phyloP scores from a whole-genome alignment of 179 eudicot species.

The Spinacia oleracea region DNA sequence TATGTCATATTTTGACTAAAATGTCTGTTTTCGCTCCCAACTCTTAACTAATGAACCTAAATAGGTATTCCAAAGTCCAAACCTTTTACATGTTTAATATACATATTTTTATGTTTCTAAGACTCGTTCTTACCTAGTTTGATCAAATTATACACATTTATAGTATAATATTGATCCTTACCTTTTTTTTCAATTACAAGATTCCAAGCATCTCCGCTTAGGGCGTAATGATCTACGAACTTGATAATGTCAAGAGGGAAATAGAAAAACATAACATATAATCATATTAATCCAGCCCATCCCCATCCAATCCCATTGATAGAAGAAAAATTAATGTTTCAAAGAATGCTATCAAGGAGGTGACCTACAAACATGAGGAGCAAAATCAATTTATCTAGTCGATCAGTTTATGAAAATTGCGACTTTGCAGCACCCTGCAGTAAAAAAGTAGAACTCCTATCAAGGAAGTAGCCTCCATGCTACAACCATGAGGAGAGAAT shows the following conservation, averaged over 20 bases:
- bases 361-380: constrained; percentile 44
- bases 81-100: too few species aligned
- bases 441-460: too few species aligned
- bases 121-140: too few species aligned
- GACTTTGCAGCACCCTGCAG: too few species aligned
- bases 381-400: neutral
- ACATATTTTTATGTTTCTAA: too few species aligned
- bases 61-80: too few species aligned
- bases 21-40: too few species aligned
- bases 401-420: too few species aligned
- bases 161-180: constrained; percentile 19
- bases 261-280: constrained; percentile 66
- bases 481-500: too few species aligned
- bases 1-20: too few species aligned
- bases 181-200: constrained; percentile 61
- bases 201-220: constrained; percentile 73
- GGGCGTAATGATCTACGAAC: constrained; percentile 55
- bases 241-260: constrained; percentile 68
- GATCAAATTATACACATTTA: too few species aligned
- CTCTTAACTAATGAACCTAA: too few species aligned
- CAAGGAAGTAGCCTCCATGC: neutral
- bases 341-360: constrained; percentile 75
- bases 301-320: constrained; percentile 84
- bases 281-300: constrained; percentile 84
- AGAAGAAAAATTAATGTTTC: constrained; percentile 57